These are phyloP conservation scores for Xylaria arbuscula DNA, from an alignment of 2,329 filamentous ascomycete species.

Conservation along the genomic window DNA sequence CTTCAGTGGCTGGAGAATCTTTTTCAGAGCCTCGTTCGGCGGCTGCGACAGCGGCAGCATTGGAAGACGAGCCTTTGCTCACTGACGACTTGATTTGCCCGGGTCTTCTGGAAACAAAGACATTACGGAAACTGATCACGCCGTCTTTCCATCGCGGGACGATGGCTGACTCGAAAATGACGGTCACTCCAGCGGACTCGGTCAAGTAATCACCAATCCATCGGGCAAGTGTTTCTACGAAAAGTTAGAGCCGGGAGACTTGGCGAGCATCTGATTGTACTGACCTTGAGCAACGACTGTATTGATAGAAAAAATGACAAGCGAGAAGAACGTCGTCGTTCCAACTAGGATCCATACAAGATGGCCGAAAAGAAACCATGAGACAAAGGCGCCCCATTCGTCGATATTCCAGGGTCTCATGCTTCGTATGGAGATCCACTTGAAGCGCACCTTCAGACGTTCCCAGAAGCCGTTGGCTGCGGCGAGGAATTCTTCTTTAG, in stretches of 20 bases:
- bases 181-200: slow-evolving; percentile 88
- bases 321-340: slow-evolving; percentile 95
- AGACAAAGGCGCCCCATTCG: slow-evolving; percentile 93
- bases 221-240: slow-evolving; percentile 84
- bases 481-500: slow-evolving; percentile 90
- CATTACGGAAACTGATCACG: slow-evolving; percentile 95
- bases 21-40: slow-evolving; percentile 69
- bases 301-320: slow-evolving; percentile 91
- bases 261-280: slow-evolving; percentile 40
- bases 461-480: slow-evolving; percentile 95
- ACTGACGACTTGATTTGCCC: slow-evolving; percentile 85
- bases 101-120: slow-evolving; percentile 91
- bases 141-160: slow-evolving; percentile 96
- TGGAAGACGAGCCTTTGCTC: slow-evolving; percentile 88
- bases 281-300: slow-evolving; percentile 93
- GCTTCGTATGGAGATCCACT: slow-evolving; percentile 96
- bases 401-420: slow-evolving; percentile 94
- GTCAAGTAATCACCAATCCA: slow-evolving; percentile 97
- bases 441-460: slow-evolving; percentile 88
- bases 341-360: slow-evolving; percentile 95
- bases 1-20: slow-evolving; percentile 59
- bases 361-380: slow-evolving; percentile 94
- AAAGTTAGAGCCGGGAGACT: slow-evolving; percentile 36
- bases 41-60: slow-evolving; percentile 86
- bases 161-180: slow-evolving; percentile 97